Evolutionary conservation across 2,329 filamentous ascomycete genomes (phyloP).

Genomic region (Pseudogymnoascus sp.): DNA sequence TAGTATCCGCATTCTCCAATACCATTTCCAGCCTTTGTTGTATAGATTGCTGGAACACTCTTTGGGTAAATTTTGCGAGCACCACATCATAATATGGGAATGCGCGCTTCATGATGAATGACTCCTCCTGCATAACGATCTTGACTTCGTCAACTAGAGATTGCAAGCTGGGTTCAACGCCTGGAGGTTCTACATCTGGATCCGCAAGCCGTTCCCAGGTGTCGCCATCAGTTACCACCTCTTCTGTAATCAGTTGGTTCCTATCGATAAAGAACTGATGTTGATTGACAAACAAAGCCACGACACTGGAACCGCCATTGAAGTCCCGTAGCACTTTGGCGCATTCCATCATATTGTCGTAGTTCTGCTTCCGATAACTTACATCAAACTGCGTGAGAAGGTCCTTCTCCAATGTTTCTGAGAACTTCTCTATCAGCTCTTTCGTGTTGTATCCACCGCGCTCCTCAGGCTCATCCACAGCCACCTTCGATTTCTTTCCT

Average conservation of each 20-base stretch:
- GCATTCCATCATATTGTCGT: constrained; percentile 97
- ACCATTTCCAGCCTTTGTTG: constrained; percentile 95
- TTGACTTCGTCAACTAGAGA: constrained; percentile 90
- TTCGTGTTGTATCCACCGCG: constrained; percentile 55
- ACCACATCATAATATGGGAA: constrained; percentile 97
- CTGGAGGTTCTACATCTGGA: constrained; percentile 84
- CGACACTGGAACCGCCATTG: constrained; percentile 90
- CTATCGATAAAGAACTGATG: constrained; percentile 99
- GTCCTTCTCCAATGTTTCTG: constrained; percentile 91
- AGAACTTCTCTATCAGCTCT: constrained; percentile 93
- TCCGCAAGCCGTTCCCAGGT: constrained; percentile 91
- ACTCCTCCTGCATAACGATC: constrained; percentile 94
- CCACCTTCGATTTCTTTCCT: constrained; percentile 43
- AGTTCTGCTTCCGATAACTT: constrained; percentile 90
- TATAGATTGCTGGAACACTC: constrained; percentile 96
- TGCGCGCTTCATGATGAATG: constrained; percentile 89
- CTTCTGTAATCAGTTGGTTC: constrained; percentile 76
- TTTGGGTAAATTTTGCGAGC: constrained; percentile 83
- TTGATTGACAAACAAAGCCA: constrained; percentile 94
- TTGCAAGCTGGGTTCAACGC: constrained; percentile 86
- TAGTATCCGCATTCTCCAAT: constrained; percentile 83
- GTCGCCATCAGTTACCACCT: constrained; percentile 46
- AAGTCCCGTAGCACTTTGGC: constrained; percentile 91
- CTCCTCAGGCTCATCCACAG: not conserved
- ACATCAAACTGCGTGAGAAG: constrained; percentile 94